Evolutionary conservation across 2,329 filamentous ascomycete species (phyloP).

Genomic region (Apiospora saccharicola): DNA sequence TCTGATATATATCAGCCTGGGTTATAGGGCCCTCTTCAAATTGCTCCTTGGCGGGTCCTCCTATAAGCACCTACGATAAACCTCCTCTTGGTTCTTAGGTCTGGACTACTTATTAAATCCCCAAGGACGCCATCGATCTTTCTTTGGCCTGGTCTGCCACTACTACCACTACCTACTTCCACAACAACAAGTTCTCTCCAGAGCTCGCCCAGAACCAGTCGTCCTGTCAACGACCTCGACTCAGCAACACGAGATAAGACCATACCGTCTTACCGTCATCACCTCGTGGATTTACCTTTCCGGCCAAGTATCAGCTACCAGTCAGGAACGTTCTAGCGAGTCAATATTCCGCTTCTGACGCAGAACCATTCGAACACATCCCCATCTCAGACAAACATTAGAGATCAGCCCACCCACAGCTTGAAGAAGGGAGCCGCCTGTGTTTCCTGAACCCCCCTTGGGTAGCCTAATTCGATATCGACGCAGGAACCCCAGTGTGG

Average conservation of each 20-base stretch:
- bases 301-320: conserved; percentile 18
- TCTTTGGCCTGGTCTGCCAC: conserved; percentile 21
- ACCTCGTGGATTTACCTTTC: conserved; percentile 24
- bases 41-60: conserved; percentile 23
- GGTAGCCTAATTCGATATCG: conserved; percentile 22
- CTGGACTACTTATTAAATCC: conserved; percentile 26
- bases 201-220: conserved; percentile 3
- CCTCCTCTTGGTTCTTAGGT: conserved; percentile 11
- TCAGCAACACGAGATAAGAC: conserved; percentile 15
- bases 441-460: conserved; percentile 4
- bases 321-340: conserved; percentile 17
- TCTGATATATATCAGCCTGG: conserved; percentile 26
- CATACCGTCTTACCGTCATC: conserved; percentile 21
- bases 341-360: conserved; percentile 24
- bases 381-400: conserved; percentile 21
- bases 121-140: conserved; percentile 27
- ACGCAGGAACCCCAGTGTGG: conserved; percentile 24
- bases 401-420: conserved; percentile 16
- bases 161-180: background rate
- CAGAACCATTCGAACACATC: conserved; percentile 17
- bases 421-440: conserved; percentile 10
- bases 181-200: conserved; percentile 10
- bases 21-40: conserved; percentile 26
- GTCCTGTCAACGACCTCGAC: conserved; percentile 23
- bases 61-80: conserved; percentile 27